Evolutionary conservation across 2,329 filamentous ascomycete genomes (phyloP).

Genomic region (Neonectria magnoliae): DNA sequence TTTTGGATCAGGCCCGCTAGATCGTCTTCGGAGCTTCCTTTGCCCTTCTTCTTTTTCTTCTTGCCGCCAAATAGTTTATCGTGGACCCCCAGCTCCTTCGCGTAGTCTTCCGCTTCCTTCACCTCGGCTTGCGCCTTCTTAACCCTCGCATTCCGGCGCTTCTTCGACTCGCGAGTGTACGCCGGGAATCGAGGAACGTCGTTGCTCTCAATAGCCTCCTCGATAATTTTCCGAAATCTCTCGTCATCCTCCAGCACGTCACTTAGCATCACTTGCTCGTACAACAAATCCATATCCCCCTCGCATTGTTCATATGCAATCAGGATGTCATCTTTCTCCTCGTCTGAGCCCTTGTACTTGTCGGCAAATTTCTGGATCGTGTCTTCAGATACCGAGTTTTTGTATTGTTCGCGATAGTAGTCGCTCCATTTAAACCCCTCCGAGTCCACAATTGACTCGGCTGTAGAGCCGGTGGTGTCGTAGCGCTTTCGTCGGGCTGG

Average conservation of each 20-base stretch:
- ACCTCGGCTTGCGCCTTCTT: constrained; percentile 74
- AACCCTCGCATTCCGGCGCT: constrained; percentile 66
- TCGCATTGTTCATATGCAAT: constrained; percentile 76
- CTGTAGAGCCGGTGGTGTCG: constrained; percentile 88
- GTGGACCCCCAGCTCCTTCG: constrained; percentile 78
- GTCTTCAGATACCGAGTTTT: constrained; percentile 77
- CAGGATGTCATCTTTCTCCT: constrained; percentile 83
- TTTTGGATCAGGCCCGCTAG: constrained; percentile 80
- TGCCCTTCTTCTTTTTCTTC: constrained; percentile 57
- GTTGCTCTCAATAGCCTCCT: constrained; percentile 77
- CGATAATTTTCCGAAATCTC: constrained; percentile 82
- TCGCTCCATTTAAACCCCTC: constrained; percentile 90
- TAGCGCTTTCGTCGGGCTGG: constrained; percentile 83
- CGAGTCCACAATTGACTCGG: constrained; percentile 80
- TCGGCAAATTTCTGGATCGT: constrained; percentile 79
- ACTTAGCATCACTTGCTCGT: constrained; percentile 87
- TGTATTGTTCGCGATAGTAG: constrained; percentile 88
- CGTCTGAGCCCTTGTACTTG: constrained; percentile 85
- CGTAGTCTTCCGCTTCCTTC: constrained; percentile 77
- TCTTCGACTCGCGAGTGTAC: constrained; percentile 80
- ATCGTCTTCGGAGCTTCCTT: constrained; percentile 58
- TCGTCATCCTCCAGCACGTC: constrained; percentile 86
- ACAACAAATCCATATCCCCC: constrained; percentile 81
- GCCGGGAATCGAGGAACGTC: constrained; percentile 73
- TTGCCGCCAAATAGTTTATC: constrained; percentile 71